Evolutionary conservation across 768 basidiomycete genomes (phyloP).

Genomic region (Mycena polygramma): DNA sequence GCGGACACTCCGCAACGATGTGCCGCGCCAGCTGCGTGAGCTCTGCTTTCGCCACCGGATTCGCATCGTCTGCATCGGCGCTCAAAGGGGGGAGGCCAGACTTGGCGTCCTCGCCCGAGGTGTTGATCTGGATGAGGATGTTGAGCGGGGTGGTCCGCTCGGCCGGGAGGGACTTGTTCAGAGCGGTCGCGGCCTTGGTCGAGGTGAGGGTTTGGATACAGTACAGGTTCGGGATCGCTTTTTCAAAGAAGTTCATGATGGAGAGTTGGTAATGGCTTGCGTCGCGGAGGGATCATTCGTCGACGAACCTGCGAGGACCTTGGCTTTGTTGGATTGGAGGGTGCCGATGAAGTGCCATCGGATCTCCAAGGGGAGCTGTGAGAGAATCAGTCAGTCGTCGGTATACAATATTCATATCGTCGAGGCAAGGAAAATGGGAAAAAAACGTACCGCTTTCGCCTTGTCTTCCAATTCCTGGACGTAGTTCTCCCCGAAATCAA

Average conservation of each 20-base stretch:
- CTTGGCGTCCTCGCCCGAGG: slow-evolving; percentile 92
- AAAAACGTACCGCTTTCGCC: slow-evolving; percentile 69
- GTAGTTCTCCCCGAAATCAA: slow-evolving; percentile 98
- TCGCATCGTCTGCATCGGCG: slow-evolving; percentile 47
- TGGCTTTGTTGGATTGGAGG: slow-evolving; percentile 94
- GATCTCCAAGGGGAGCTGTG: slow-evolving; percentile 87
- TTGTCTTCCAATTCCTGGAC: slow-evolving; percentile 94
- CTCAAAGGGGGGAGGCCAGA: slow-evolving; percentile 82
- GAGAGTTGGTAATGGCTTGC: neutral
- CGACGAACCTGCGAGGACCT: slow-evolving; percentile 81
- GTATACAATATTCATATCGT: too few relatives aligned
- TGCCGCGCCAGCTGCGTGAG: slow-evolving; percentile 76
- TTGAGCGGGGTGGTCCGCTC: slow-evolving; percentile 75
- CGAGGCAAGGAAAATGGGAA: neutral
- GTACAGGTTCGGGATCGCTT: slow-evolving; percentile 92
- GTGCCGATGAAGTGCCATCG: slow-evolving; percentile 98
- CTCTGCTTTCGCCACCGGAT: slow-evolving; percentile 60
- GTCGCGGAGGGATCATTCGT: neutral
- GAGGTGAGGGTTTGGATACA: slow-evolving; percentile 90
- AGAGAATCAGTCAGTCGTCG: neutral
- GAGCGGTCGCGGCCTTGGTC: slow-evolving; percentile 80
- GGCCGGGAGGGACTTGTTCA: slow-evolving; percentile 78
- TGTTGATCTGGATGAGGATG: slow-evolving; percentile 94
- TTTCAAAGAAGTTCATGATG: neutral
- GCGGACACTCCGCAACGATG: slow-evolving; percentile 80